Base-by-base conservation (phyloP, 345 rosid genomes). In the Streptanthus diversifolius region DNA sequence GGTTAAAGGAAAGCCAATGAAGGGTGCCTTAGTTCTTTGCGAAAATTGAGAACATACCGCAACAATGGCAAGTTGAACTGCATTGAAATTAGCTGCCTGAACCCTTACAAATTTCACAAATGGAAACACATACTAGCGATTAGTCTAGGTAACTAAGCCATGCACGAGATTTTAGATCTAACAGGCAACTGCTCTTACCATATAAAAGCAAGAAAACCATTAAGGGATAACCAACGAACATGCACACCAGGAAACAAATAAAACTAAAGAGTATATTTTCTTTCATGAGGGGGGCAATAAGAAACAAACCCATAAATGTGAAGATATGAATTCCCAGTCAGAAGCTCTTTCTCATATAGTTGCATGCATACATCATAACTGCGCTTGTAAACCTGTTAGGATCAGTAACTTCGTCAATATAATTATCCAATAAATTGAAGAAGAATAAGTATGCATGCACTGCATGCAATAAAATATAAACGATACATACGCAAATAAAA, bases 301-400 rank as follows among this genome's bases (percentile, higher is more conserved):
- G 69, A 51, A 77, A 81, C 88, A 60, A 71, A 93, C 98, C 97
- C 97, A 41, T 89, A 84, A 61, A 87, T 66, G 69, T 88, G 74
- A 60, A 91, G 89, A 78, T 84, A 93, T 45, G 97, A 93, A 81
- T 68, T 81, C 53, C 79, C 88, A 29, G 87, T 85, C 77, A 86
- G 70, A 76, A 91, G 85, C 82, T 93, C 98, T 80, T 88, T 93
- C 80, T 89, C 93, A 79, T 91, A 91, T 29, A 93, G 76, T 79
- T 86, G 90, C 84, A 76, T 71, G 81, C 98, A 91, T 68, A 89
- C 75, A 62, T 87, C 93, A 73, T 77, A 82, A 73, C 97, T 89
- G 70, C 95, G 88, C 76, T 85, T 83, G 86, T 89, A 89, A 52
- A 88, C 97, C 98, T 95, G 86, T 43, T 53, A 71, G 41, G 56